These are phyloP conservation scores for Suillus subaureus DNA, from an alignment of 768 basidiomycete species.

Conservation along the genomic window DNA sequence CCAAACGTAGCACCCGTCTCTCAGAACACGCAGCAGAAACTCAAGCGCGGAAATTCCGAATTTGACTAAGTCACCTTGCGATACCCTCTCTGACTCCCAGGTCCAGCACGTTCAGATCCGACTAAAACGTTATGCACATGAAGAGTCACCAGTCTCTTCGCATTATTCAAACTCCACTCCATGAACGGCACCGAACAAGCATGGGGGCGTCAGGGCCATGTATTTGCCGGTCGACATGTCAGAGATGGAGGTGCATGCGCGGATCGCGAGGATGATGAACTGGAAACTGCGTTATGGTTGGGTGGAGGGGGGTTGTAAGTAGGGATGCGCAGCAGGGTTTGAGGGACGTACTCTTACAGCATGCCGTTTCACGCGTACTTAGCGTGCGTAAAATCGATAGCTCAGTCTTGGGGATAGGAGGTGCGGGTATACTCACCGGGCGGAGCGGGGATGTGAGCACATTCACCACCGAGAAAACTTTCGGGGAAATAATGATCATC, in stretches of 20 bases:
- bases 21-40: too few relatives aligned
- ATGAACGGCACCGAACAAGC: neutral
- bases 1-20: too few relatives aligned
- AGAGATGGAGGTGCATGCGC: constrained; percentile 12
- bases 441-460: too few relatives aligned
- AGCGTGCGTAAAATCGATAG: too few relatives aligned
- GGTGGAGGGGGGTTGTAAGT: neutral
- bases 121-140: neutral
- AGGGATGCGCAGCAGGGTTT: neutral
- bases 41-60: neutral
- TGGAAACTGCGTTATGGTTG: constrained; percentile 1
- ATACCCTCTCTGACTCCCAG: neutral
- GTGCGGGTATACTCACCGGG: too few relatives aligned
- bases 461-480: too few relatives aligned
- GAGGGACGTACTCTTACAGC: neutral
- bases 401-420: too few relatives aligned
- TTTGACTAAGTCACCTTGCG: neutral
- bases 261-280: constrained; percentile 8
- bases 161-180: neutral
- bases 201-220: neutral
- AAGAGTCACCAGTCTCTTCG: neutral
- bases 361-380: too few relatives aligned
- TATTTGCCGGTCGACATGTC: constrained; percentile 1
- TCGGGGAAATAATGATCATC: too few relatives aligned
- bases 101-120: neutral